Conservation (phyloP, 495 filamentous ascomycete species). For the Aspergillus hancockii region DNA sequence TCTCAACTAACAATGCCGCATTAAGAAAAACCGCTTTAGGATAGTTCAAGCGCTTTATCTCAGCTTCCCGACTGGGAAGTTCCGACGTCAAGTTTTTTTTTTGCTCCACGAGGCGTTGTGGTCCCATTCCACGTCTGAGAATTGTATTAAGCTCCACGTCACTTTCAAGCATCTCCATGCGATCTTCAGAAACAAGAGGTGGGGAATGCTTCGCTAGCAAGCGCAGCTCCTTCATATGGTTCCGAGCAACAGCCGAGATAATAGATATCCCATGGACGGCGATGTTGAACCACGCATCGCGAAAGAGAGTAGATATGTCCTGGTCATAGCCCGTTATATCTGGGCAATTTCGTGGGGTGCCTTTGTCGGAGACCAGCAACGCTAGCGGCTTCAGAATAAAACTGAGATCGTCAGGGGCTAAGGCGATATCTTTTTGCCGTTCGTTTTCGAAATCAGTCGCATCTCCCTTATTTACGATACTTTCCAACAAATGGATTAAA, state of each 20-base stretch:
- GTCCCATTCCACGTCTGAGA: conserved; percentile 75
- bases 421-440: conserved; percentile 69
- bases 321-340: conserved; percentile 53
- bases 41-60: conserved; percentile 80
- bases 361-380: conserved; percentile 60
- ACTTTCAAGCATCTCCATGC: conserved; percentile 85
- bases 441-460: conserved; percentile 57
- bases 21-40: conserved; percentile 89
- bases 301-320: conserved; percentile 66
- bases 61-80: conserved; percentile 69
- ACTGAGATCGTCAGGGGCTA: conserved; percentile 80
- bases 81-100: conserved; percentile 72
- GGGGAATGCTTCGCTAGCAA: conserved; percentile 82
- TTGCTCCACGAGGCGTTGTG: conserved; percentile 74
- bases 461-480: conserved; percentile 88
- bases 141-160: conserved; percentile 95
- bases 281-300: conserved; percentile 97
- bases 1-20: conserved; percentile 82
- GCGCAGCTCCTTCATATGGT: conserved; percentile 69
- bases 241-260: conserved; percentile 64
- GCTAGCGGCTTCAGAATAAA: conserved; percentile 82
- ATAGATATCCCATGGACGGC: conserved; percentile 88
- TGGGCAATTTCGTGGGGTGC: conserved; percentile 32
- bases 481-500: conserved; percentile 78
- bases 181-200: conserved; percentile 78